phyloP scores from a whole-genome alignment of 345 rosid genomes.

The Pelargonium nanum region DNA sequence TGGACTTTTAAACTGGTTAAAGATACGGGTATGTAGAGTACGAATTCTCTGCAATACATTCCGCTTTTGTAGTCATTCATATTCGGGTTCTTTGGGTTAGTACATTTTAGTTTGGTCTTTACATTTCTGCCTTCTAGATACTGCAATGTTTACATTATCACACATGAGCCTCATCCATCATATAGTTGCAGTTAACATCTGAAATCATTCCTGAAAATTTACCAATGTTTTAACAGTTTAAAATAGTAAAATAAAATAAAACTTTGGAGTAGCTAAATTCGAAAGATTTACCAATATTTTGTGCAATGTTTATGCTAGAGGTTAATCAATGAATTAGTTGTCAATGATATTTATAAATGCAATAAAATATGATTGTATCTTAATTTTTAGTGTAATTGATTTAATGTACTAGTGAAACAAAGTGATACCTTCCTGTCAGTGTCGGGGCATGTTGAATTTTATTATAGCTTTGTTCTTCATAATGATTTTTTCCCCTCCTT shows the following conservation, averaged over 20 bases:
- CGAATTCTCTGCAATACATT: constrained; percentile 6
- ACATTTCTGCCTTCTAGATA: neutral
- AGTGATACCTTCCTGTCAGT: neutral
- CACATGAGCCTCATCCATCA: neutral
- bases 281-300: no score
- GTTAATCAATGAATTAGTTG: no score
- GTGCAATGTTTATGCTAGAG: no score
- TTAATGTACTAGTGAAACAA: no score
- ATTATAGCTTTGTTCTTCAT: neutral
- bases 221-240: neutral
- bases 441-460: neutral
- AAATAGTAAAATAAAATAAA: no score
- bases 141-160: neutral
- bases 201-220: neutral
- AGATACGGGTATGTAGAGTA: constrained; percentile 53
- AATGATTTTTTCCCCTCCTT: neutral
- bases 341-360: neutral
- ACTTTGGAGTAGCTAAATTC: no score
- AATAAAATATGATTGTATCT: neutral
- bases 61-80: neutral
- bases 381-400: no score
- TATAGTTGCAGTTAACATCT: neutral
- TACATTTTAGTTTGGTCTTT: neutral
- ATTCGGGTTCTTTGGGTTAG: neutral
- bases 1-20: constrained; percentile 92